These are phyloP conservation scores for Smithsoniella earleae DNA, from an alignment of 163 green algal genomes.

Conservation along the genomic window DNA sequence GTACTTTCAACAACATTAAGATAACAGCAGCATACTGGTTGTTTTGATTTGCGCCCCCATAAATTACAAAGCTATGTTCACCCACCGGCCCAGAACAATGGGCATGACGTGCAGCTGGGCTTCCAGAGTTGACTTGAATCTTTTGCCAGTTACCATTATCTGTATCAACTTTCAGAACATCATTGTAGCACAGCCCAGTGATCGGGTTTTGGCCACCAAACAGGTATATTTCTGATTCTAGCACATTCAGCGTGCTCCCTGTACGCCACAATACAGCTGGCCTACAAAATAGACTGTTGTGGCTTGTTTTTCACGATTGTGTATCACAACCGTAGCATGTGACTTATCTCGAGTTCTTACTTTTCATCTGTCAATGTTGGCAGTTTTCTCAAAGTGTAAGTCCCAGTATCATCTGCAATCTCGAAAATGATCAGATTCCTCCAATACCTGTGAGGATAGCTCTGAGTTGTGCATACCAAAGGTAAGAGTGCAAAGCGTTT, in stretches of 20 bases:
- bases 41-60: constrained; percentile 3
- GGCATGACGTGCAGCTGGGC: constrained; percentile 4
- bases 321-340: too few species aligned
- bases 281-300: too few species aligned
- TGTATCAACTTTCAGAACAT: background rate
- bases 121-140: background rate
- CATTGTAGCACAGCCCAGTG: constrained; percentile 28
- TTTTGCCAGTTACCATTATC: background rate
- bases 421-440: too few species aligned
- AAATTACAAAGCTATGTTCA: background rate
- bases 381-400: too few species aligned
- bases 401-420: too few species aligned
- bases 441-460: too few species aligned
- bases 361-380: too few species aligned
- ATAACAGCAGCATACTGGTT: background rate
- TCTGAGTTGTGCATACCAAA: too few species aligned
- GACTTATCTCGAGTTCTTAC: too few species aligned
- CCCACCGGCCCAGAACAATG: background rate
- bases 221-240: background rate
- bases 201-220: constrained; percentile 20
- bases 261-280: background rate
- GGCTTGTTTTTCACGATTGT: too few species aligned
- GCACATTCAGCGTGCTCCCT: background rate
- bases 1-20: background rate
- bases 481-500: too few species aligned